Evolutionary conservation across 495 filamentous ascomycete species (phyloP).

Genomic region (Podospora appendiculata): DNA sequence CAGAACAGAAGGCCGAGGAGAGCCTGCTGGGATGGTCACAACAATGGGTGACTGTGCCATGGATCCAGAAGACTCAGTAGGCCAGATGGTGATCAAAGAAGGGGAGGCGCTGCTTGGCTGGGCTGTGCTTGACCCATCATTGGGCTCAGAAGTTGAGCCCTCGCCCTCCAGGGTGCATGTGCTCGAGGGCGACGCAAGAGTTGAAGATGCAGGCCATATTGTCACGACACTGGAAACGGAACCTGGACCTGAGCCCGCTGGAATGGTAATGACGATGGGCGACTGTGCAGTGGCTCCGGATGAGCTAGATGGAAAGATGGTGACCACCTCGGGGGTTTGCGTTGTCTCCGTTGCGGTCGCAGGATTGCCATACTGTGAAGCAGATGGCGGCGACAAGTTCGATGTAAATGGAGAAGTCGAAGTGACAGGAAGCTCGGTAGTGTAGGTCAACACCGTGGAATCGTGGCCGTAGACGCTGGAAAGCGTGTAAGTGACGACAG

Average conservation of each 20-base stretch:
- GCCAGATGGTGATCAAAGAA: slow-evolving; percentile 13
- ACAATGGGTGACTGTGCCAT: background rate
- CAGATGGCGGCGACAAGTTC: slow-evolving; percentile 1
- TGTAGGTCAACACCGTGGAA: slow-evolving; percentile 11
- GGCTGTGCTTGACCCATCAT: background rate
- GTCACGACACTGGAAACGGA: slow-evolving; percentile 2
- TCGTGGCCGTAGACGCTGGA: slow-evolving; percentile 10
- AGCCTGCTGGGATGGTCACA: background rate
- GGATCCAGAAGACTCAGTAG: background rate
- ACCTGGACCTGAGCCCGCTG: background rate
- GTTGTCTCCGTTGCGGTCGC: background rate
- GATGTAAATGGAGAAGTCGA: background rate
- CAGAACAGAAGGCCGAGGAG: slow-evolving; percentile 2
- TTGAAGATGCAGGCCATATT: slow-evolving; percentile 3
- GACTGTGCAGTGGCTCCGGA: background rate
- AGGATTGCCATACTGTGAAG: background rate
- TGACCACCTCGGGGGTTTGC: slow-evolving; percentile 8
- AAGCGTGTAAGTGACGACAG: slow-evolving; percentile 11
- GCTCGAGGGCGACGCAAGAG: background rate
- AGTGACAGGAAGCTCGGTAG: slow-evolving; percentile 6
- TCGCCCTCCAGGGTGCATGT: no score
- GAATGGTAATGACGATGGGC: background rate
- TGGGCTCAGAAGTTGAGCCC: background rate
- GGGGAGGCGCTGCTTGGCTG: background rate
- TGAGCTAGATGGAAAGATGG: slow-evolving; percentile 5